Percentiles rank a stretch among this genome's conserved stretches.
Evolutionary conservation across 768 basidiomycete species (phyloP).

Genomic region (Mycena belliarum): DNA sequence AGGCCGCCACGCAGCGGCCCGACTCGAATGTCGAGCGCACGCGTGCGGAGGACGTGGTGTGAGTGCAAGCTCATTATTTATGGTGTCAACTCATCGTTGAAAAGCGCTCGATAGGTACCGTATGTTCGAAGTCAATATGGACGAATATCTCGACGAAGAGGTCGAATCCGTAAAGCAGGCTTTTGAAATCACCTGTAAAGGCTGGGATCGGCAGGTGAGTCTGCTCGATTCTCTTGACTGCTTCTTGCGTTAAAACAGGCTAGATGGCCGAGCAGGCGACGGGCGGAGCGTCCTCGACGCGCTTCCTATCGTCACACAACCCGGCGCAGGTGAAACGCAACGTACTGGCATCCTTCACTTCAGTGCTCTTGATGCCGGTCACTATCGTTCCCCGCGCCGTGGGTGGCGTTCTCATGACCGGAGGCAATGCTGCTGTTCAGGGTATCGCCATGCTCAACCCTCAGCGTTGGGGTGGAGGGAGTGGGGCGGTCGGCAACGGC

Average conservation of each 20-base stretch:
- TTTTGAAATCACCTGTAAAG: constrained; percentile 73
- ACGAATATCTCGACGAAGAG: constrained; percentile 96
- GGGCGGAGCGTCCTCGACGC: constrained; percentile 34
- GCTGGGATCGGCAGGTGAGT: constrained; percentile 76
- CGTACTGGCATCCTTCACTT: constrained; percentile 89
- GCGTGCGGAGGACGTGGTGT: constrained; percentile 84
- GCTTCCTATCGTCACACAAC: constrained; percentile 83
- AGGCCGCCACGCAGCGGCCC: constrained; percentile 47
- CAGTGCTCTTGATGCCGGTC: constrained; percentile 87
- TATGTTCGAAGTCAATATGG: constrained; percentile 97
- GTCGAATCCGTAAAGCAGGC: constrained; percentile 75
- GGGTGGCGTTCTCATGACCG: constrained; percentile 67
- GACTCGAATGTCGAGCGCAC: constrained; percentile 46
- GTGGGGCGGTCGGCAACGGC: constrained; percentile 24
- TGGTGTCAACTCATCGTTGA: constrained; percentile 18
- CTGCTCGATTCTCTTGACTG: neutral
- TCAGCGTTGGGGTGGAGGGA: constrained; percentile 71
- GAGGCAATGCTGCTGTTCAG: constrained; percentile 75
- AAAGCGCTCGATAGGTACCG: constrained; percentile 57
- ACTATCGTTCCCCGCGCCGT: constrained; percentile 91
- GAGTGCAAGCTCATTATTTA: constrained; percentile 28
- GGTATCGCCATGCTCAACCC: constrained; percentile 91
- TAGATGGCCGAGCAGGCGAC: constrained; percentile 23
- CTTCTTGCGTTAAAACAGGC: neutral
- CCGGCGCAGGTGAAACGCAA: constrained; percentile 92